These are phyloP conservation scores for Aspergillus fischeri DNA, from an alignment of 2,329 filamentous ascomycete genomes.

Conservation along the genomic window DNA sequence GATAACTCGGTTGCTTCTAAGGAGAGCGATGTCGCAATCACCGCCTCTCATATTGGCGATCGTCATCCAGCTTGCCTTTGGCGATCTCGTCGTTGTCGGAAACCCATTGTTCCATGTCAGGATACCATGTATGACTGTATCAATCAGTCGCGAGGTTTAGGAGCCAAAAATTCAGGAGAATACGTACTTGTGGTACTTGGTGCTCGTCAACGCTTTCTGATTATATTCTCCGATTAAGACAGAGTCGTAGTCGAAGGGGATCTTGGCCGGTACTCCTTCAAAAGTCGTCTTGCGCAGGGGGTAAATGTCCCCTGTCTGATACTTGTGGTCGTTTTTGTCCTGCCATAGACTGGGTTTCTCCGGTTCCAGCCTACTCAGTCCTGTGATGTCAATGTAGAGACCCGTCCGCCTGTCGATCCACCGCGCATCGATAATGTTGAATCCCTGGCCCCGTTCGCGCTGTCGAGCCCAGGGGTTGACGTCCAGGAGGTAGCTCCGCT, in stretches of 20 bases:
- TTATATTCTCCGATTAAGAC: constrained; percentile 40
- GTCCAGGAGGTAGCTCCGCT: constrained; percentile 65
- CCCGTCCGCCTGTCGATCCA: constrained; percentile 76
- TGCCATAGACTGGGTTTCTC: constrained; percentile 63
- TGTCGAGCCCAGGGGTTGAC: constrained; percentile 68
- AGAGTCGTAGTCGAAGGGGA: constrained; percentile 52
- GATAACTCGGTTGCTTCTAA: neutral
- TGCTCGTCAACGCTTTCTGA: constrained; percentile 30
- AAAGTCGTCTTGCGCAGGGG: constrained; percentile 70
- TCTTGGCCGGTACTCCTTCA: constrained; percentile 65
- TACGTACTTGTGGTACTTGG: constrained; percentile 36
- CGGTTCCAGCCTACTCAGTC: constrained; percentile 63
- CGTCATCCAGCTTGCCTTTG: constrained; percentile 5
- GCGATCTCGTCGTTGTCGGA: constrained; percentile 18
- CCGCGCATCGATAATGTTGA: constrained; percentile 77
- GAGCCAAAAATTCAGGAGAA: neutral
- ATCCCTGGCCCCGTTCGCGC: constrained; percentile 59
- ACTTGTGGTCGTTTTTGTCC: constrained; percentile 77
- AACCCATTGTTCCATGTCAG: constrained; percentile 31
- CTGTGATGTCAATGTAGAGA: constrained; percentile 81
- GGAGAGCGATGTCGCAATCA: neutral
- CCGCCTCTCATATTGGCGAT: constrained; percentile 14
- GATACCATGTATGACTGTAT: constrained; percentile 36
- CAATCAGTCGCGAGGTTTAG: constrained; percentile 9
- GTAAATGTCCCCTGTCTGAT: constrained; percentile 67